Evolutionary conservation across 495 filamentous ascomycete species (phyloP).

Genomic region (Mycothermus thermophilus): DNA sequence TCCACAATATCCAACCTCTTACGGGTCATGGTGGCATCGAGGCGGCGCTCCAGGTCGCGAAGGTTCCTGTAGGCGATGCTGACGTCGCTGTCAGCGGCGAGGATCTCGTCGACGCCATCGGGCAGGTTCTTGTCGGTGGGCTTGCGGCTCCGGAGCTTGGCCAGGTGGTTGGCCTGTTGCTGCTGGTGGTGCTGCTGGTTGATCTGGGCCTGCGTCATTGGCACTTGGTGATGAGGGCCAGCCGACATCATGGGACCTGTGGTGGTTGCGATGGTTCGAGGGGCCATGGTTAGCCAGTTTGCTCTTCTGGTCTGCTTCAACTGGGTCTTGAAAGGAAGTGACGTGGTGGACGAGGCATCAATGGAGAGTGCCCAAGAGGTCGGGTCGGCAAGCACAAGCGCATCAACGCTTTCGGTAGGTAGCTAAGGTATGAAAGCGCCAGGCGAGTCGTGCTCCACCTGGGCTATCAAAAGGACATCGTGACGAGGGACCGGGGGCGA

Average conservation of each 20-base stretch:
- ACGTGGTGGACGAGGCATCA: no score
- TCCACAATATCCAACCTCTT: conserved; percentile 87
- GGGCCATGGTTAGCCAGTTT: no score
- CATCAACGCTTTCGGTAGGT: no score
- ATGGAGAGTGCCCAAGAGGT: no score
- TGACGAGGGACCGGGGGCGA: conserved; percentile 1
- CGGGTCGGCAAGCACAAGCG: no score
- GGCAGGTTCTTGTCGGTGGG: conserved; percentile 92
- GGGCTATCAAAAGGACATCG: not conserved
- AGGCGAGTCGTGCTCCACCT: conserved; percentile 10
- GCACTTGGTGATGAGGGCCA: conserved; percentile 27
- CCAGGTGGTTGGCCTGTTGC: conserved; percentile 44
- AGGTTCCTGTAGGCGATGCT: conserved; percentile 69
- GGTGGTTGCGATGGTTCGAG: conserved; percentile 5
- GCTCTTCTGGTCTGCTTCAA: no score
- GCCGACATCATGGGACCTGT: conserved; percentile 21
- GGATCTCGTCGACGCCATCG: conserved; percentile 67
- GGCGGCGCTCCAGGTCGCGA: conserved; percentile 71
- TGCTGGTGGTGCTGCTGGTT: conserved; percentile 43
- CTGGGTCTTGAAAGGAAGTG: no score
- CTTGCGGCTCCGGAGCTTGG: conserved; percentile 65
- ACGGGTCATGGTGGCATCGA: conserved; percentile 90
- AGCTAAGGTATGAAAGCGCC: no score
- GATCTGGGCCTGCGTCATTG: conserved; percentile 44
- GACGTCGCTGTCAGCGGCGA: conserved; percentile 55